Evolutionary conservation across 2,329 filamentous ascomycete species (phyloP).

Genomic region (Fusarium nygamai): DNA sequence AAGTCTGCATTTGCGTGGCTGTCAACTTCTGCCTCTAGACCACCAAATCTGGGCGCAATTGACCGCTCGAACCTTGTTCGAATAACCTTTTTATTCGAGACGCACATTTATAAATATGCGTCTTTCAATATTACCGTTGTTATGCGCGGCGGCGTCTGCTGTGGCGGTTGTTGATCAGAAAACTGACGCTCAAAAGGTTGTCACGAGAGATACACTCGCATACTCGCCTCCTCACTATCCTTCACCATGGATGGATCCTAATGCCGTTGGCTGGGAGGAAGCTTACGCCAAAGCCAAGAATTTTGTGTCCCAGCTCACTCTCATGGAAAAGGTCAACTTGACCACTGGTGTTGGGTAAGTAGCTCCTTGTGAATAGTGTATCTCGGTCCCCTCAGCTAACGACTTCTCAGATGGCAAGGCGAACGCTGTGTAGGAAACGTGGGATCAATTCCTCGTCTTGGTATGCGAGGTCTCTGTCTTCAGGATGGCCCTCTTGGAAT

Average conservation of each 20-base stretch:
- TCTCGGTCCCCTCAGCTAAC: neutral
- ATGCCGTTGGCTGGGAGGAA: slow-evolving; percentile 76
- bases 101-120: slow-evolving; percentile 12
- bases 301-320: slow-evolving; percentile 85
- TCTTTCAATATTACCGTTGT: slow-evolving; percentile 1
- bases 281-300: slow-evolving; percentile 79
- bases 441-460: slow-evolving; percentile 75
- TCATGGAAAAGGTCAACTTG: slow-evolving; percentile 92
- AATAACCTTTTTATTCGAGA: neutral
- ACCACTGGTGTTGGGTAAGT: slow-evolving; percentile 88
- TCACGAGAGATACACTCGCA: slow-evolving; percentile 43
- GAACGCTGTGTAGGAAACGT: slow-evolving; percentile 82
- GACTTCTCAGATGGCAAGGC: slow-evolving; percentile 52
- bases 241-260: slow-evolving; percentile 84
- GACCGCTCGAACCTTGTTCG: neutral
- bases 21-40: no score
- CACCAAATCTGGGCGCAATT: neutral
- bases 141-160: neutral
- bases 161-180: slow-evolving; percentile 12
- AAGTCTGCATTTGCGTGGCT: neutral
- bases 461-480: slow-evolving; percentile 79
- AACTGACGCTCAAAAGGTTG: slow-evolving; percentile 41
- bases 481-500: slow-evolving; percentile 88
- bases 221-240: slow-evolving; percentile 75
- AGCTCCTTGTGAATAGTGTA: neutral